Base-by-base conservation (phyloP, 2,329 filamentous ascomycete genomes). In the Trichoderma sp. region DNA sequence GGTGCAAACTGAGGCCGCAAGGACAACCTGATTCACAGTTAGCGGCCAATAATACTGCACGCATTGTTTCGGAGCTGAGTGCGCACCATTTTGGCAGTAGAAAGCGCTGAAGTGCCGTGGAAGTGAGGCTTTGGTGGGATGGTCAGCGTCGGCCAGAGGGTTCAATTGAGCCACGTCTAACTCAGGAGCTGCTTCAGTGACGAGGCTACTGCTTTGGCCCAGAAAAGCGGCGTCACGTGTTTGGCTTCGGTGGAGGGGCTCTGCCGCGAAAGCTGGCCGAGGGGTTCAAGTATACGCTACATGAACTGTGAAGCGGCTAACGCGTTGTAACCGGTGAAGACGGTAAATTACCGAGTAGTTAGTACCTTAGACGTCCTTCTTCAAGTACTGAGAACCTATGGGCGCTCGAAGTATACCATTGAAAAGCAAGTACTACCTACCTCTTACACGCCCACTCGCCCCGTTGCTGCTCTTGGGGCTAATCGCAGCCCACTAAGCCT, bases 1-100 rank as follows among this genome's bases (percentile, higher is more conserved):
- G 81, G 96, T 99, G 84, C 95, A 98, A 86, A 99, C 97, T 78
- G 96, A 98, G 78, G 96, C 96, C 82, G 95, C 96, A 81, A 99
- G 93, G 81, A 99, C 93, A 81, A 99, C 96, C 96, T 97, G 75
- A 72, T 69, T 72, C 56, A 65, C 57, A 73, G 75, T 65, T 80
- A 75, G 68, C 71, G 33, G 58, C 57, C 43, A 33, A 47, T 63
- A 68, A 68, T 64, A 29, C 11, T 27, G 67, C 74, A 71, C 76
- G 73, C 76, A 83, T 81, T 80, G 83, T 84, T 71, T 79, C 82
- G 78, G 71, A 61, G 58, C 13, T 53, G 37, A 6, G 56, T 33
- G 24, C 65, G 74, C 77, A 83, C 82, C 82, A 83, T 84, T 71
- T 80, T 83, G 77, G 71, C 70, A 73, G 72, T 74, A 71, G 71